Evolutionary conservation across 129 eudicot species (phyloP), one percentile per base, ranked within the genome.

Genomic region (Tagetes patula): DNA sequence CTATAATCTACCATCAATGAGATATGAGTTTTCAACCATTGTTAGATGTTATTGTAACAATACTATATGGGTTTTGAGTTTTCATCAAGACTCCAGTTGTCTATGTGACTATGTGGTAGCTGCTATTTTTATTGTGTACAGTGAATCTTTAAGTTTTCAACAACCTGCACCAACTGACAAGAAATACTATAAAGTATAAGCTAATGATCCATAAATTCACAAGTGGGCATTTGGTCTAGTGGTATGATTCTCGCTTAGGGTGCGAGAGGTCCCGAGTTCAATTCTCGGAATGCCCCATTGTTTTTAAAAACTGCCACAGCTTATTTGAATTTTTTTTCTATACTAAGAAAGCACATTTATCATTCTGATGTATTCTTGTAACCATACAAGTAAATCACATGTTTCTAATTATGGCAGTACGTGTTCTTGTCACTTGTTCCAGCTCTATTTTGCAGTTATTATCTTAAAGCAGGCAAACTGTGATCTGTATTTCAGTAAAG

Each of bases 231-330:
- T 91, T 85, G 97, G 97, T 91, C 97, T 85, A 88, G 95, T 85
- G 97, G 95, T 85, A 91, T 91, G 97, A 91, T 91, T 91, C 97
- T 91, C 97, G 91, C 97, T 91, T 91, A 82, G 95, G 97, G 27
- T 91, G 97, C 88, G 95, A 91, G 95, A 91, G 97, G 95, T 87
- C 95, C 96, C 96, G 96, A 87, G 95, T 90, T 20, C 95, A 84
- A 91, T 91, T 91, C 91, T 91, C 95, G 95, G 95, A 87, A 91
- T 87, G 97, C 58, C 73, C 73, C 73, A 2, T 4, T 33, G 27
- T 9, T 67, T 67, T 67, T 10, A 43, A 4, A 30, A 12, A 20
- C 27, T 27, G 54, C 13, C 71, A 10, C 40, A 67, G 39, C 54
- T 45, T 42, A 31, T 45, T 67, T 67, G 10, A 55, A 67, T 40